A percentile compares a stretch with the other conserved stretches of the same genome.
Evolutionary conservation across 129 eudicot genomes (phyloP).

Genomic region (Lonicera japonica): DNA sequence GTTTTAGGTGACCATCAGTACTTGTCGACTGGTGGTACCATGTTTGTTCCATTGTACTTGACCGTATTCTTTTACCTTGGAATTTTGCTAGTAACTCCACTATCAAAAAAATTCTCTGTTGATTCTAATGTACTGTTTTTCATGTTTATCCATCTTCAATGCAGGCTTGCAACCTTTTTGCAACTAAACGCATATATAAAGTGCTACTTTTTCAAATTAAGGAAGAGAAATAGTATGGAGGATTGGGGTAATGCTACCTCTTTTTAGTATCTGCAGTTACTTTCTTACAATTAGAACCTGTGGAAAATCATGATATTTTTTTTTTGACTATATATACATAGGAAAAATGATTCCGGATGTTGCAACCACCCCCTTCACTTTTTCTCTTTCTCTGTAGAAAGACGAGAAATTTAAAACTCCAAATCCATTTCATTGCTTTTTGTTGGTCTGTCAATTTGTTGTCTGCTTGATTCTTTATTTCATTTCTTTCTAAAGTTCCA

Average conservation of each 20-base stretch:
- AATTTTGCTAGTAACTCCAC: background rate
- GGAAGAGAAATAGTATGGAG: conserved; percentile 37
- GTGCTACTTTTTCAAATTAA: conserved; percentile 1
- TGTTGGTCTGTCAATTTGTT: no score
- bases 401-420: no score
- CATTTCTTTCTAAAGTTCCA: no score
- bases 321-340: background rate
- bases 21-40: background rate
- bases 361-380: no score
- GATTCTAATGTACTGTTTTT: background rate
- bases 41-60: background rate
- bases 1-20: no score
- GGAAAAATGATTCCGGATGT: no score
- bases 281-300: conserved; percentile 2
- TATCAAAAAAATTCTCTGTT: background rate
- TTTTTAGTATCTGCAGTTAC: background rate
- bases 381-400: no score
- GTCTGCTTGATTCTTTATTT: no score
- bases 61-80: background rate
- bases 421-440: no score
- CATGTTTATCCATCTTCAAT: background rate
- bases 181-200: background rate
- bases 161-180: background rate
- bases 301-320: background rate
- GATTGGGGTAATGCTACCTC: conserved; percentile 55